Base-by-base conservation (phyloP, 2,329 filamentous ascomycete species). In the Fulvia fulva region DNA sequence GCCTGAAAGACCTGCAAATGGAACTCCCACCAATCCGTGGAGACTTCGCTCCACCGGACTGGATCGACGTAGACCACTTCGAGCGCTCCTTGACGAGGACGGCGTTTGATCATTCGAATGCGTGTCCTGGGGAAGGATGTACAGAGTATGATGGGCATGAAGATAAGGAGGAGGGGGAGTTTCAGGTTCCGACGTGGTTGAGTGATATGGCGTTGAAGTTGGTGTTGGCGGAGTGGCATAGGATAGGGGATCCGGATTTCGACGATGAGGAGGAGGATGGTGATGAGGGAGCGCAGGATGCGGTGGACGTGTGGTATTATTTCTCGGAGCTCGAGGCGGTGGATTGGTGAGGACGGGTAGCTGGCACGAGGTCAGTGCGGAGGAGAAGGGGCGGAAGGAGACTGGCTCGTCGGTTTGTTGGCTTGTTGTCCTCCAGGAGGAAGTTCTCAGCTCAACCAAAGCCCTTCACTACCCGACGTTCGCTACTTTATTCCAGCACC, bases 201-300 rank as follows among this genome's bases (percentile, higher is more conserved):
- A 23, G 22, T 32, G 32, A 44, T n/a, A 53, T 53, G 51, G 51
- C 51, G 34, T 44, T 53, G 51, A 53, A 44, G 34, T 37, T 53
- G 34, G 32, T 44, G 12, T 28, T 53, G 12, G 51, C 32, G 19
- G 34, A 11, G n/a, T 44, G 26, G 9, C 51, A 45, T 45, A 12
- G n/a, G 19, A 32, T 32, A 2, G 47, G 47, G 12, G 47, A 32
- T 50, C 47, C 47, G 23, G 47, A 50, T 2, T 50, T 50, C 32
- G 47, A 50, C 9, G 26, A 30, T 19, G 47, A 50, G 23, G 47
- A 50, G 12, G 47, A 50, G n/a, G 25, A 50, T 50, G 47, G 26
- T 11, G 47, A 50, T 32, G 47, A 50, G 26, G 47, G 25, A 11
- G 47, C 26, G 23, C 26, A 28, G n/a, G 47, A 50, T 32, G 47